Evolutionary conservation across 2,329 filamentous ascomycete species (phyloP), one percentile per base, ranked within the genome.

Genomic region (Sporothrix pseudoabietina): DNA sequence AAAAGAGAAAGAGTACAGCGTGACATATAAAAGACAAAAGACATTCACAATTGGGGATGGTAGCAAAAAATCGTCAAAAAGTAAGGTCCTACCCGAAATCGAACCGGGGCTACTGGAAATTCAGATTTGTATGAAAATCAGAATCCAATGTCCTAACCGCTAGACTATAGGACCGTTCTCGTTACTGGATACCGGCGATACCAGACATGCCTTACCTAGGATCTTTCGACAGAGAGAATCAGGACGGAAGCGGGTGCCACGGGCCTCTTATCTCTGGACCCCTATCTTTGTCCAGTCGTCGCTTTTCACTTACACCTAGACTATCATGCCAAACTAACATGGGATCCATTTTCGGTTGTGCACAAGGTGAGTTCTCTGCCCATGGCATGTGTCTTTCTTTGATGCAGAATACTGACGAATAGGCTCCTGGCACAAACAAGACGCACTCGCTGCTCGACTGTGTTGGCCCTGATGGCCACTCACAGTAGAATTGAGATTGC

Each of bases 321-420:
- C 35, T 35, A 35, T 35, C 35, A 35, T 35, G 35, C 35, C 8
- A 4, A 35, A 35, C 35, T 35, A 2, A 8, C 59, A 32, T 63
- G 59, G 59, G 59, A 63, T 63, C 59, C 59, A 8, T 63, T 63
- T 12, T 63, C 59, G 59, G 59, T 63, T 10, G 59, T 63, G n/a
- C 32, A 63, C 59, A 63, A 63, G 41, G 59, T 63, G 10, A 63
- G 59, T 63, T 4, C 6, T 10, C 52, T 10, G n/a, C 3, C 5
- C 16, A n/a, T n/a, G 8, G 22, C 19, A 54, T 26, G 22, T 2
- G 7, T 54, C 2, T 10, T 9, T 22, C 8, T 3, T 54, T 26
- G 19, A 6, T 26, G 22, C 6, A 9, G 52, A 22, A 12, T 5
- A 14, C 57, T 61, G 35, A 61, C 57, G 22, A 14, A 22, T 22